Base-by-base conservation (phyloP, 164 flowering plant species). In the Vitis riparia region DNA sequence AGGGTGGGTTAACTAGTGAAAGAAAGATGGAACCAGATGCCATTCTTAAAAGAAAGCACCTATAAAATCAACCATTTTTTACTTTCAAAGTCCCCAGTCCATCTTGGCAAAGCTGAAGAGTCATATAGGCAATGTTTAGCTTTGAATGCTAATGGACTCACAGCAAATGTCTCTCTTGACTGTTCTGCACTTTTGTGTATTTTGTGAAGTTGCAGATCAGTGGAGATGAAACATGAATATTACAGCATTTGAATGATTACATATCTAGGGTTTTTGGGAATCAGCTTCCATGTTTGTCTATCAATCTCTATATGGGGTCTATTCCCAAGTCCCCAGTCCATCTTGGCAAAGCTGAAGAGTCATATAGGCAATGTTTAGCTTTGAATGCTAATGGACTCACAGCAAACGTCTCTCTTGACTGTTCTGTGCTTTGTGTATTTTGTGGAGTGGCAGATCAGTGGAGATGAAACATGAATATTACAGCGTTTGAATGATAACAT, bases 101-200 rank as follows among this genome's bases (percentile, higher is more conserved):
- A 76, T 76, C 78, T 81, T 82, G 81, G 86, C 81, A 71, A 80
- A 80, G 78, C 65, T 11, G 47, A 67, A 65, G 4, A 63, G 69
- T 64, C 79, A 57, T 73, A 27, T 16, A 19, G 85, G 66, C 68
- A 68, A 57, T 81, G 75, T 57, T 70, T 63, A 69, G 79, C 66
- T 80, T 80, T 77, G 83, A 80, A 78, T 79, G 83, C 81, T 80
- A 79, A 74, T 82, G 81, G 81, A 78, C 85, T 78, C 11, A 63
- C 2, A 67, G 58, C 50, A 62, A 80, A 70, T 56, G 63, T 61
- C 71, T 68, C 67, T 51, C 68, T 50, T 51, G n/a, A 59, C 75
- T 71, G 63, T 76, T 77, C 67, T 60, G 37, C 3, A 51, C 65
- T 69, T 69, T 65, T 71, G 23, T 57, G 19, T 51, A 48, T 17